A percentile compares a stretch with the other conserved stretches of the same genome.
Evolutionary conservation across 202 grass and related monocot species (phyloP).

Genomic region (Saccharum hybrid): DNA sequence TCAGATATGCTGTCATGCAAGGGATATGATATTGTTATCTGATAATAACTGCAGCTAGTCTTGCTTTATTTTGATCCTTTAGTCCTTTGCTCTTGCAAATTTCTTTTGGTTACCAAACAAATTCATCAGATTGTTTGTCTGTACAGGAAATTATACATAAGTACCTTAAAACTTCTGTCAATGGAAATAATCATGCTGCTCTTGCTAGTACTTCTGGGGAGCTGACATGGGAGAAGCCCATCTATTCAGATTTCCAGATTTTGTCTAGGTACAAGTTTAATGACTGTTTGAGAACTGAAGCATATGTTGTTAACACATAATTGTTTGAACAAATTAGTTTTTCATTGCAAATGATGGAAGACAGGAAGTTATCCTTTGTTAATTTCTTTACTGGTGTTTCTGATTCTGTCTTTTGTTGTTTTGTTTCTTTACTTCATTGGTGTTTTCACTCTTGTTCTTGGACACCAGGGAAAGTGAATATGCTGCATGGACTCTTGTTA

Average conservation of each 20-base stretch:
- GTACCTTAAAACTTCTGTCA: slow-evolving; percentile 80
- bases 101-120: slow-evolving; percentile 16
- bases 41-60: not conserved
- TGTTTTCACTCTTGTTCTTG: slow-evolving; percentile 25
- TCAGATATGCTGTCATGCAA: slow-evolving; percentile 10
- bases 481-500: slow-evolving; percentile 95
- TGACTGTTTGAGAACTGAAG: slow-evolving; percentile 11
- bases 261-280: slow-evolving; percentile 70
- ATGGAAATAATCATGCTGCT: slow-evolving; percentile 81
- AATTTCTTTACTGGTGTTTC: slow-evolving; percentile 18
- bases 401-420: slow-evolving; percentile 3
- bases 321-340: slow-evolving; percentile 11
- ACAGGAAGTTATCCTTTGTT: slow-evolving; percentile 3
- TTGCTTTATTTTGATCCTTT: not conserved
- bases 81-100: not conserved
- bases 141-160: slow-evolving; percentile 82
- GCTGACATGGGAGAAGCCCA: slow-evolving; percentile 87
- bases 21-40: slow-evolving; percentile 20
- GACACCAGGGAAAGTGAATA: slow-evolving; percentile 90
- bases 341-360: slow-evolving; percentile 11
- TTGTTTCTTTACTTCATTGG: slow-evolving; percentile 33
- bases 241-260: slow-evolving; percentile 83
- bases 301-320: slow-evolving; percentile 21
- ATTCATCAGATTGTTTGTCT: slow-evolving; percentile 29
- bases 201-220: slow-evolving; percentile 84